A percentile compares a stretch with the other conserved stretches of the same genome.
phyloP scores from a whole-genome alignment of 148 eudicot species.

The Rhododendron ovatum region DNA sequence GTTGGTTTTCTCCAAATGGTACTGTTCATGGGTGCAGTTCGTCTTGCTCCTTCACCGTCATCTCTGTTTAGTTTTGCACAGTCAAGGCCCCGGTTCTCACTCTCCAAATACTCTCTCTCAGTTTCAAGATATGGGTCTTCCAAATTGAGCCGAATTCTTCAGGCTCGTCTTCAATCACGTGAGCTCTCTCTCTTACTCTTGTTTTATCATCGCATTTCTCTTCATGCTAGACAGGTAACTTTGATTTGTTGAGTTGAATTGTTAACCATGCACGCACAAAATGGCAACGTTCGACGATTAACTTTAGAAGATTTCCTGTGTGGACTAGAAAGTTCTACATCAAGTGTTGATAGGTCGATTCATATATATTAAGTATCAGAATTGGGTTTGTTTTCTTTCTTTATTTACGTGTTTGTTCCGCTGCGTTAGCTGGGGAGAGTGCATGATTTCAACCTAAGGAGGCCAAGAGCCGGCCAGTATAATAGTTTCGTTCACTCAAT shows the following conservation, averaged over 20 bases:
- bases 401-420: neutral
- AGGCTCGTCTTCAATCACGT: conserved; percentile 53
- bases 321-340: neutral
- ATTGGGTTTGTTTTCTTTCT: neutral
- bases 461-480: neutral
- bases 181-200: conserved; percentile 5
- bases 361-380: neutral
- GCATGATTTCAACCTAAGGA: neutral
- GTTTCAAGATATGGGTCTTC: conserved; percentile 29
- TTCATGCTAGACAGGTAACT: neutral
- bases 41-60: conserved; percentile 26
- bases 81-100: conserved; percentile 32
- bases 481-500: neutral
- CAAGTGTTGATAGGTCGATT: neutral
- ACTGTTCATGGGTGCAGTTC: conserved; percentile 35
- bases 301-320: neutral
- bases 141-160: conserved; percentile 21
- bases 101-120: conserved; percentile 23
- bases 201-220: neutral
- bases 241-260: neutral
- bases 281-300: neutral
- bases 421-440: neutral
- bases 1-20: conserved; percentile 15
- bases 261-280: neutral
- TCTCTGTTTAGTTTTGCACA: conserved; percentile 33